Percentiles rank a stretch among this genome's conserved stretches.
Conservation (phyloP, 2,329 filamentous ascomycete species). For the Colletotrichum navitas region DNA sequence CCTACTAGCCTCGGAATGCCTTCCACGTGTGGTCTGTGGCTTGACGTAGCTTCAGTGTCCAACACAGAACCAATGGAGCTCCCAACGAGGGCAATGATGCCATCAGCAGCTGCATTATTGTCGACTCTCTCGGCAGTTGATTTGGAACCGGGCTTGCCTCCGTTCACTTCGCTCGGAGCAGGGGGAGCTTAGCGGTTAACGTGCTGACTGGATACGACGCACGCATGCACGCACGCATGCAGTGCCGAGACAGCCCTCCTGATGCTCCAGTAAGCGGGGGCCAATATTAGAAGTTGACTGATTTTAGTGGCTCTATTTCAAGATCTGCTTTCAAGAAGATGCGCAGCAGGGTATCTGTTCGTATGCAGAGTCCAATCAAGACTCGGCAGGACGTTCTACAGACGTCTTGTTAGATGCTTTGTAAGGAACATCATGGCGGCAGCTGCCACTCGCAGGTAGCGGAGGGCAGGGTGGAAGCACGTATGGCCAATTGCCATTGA, state of each 20-base stretch:
- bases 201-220: conserved; percentile 29
- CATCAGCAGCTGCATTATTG: neutral
- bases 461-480: neutral
- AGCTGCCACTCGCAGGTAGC: neutral
- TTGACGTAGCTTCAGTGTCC: conserved; percentile 2
- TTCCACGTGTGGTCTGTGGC: neutral
- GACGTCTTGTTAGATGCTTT: neutral
- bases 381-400: neutral
- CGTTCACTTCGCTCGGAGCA: neutral
- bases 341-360: neutral
- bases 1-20: neutral
- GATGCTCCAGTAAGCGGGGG: conserved; percentile 13
- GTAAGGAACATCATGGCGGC: neutral
- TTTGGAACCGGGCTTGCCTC: neutral
- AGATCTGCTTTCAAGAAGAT: neutral
- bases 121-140: neutral
- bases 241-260: conserved; percentile 2
- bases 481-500: neutral
- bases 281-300: neutral
- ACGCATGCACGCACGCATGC: neutral
- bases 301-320: neutral
- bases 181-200: neutral
- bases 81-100: neutral
- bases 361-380: neutral
- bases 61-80: neutral